phyloP scores from a whole-genome alignment of 2,329 filamentous ascomycete species.

The Cercospora sp. region DNA sequence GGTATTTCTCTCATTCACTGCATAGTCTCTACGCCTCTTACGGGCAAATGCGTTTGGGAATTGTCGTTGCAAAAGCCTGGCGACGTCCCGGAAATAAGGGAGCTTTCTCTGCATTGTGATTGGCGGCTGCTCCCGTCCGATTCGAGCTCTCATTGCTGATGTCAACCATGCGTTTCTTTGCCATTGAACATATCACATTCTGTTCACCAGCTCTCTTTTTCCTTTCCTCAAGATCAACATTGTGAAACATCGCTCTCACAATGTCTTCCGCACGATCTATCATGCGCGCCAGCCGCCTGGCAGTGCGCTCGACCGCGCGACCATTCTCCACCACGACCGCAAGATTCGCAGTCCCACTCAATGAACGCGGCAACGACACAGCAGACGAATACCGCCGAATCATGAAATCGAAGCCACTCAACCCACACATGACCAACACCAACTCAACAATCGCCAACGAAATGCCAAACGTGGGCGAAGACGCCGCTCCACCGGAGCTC shows the following conservation, averaged over 20 bases:
- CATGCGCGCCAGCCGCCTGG: constrained; percentile 48
- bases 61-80: not conserved
- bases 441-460: constrained; percentile 64
- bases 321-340: constrained; percentile 44
- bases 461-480: constrained; percentile 60
- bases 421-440: constrained; percentile 65
- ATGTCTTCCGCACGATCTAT: constrained; percentile 53
- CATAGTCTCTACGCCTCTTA: not conserved
- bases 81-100: not conserved
- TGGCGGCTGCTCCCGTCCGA: not conserved
- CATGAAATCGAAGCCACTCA: constrained; percentile 59
- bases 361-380: constrained; percentile 55
- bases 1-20: not conserved
- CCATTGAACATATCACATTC: constrained; percentile 9
- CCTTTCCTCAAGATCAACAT: not conserved
- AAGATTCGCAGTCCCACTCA: constrained; percentile 44
- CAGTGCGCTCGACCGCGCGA: constrained; percentile 38
- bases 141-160: constrained; percentile 9
- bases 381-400: constrained; percentile 56
- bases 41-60: not conserved
- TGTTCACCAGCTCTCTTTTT: not conserved
- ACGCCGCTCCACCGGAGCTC: constrained; percentile 61
- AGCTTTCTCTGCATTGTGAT: not conserved
- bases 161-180: constrained; percentile 12
- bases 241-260: not conserved